Evolutionary conservation across 495 filamentous ascomycete genomes (phyloP).

Genomic region (Penicillium cinerascens): DNA sequence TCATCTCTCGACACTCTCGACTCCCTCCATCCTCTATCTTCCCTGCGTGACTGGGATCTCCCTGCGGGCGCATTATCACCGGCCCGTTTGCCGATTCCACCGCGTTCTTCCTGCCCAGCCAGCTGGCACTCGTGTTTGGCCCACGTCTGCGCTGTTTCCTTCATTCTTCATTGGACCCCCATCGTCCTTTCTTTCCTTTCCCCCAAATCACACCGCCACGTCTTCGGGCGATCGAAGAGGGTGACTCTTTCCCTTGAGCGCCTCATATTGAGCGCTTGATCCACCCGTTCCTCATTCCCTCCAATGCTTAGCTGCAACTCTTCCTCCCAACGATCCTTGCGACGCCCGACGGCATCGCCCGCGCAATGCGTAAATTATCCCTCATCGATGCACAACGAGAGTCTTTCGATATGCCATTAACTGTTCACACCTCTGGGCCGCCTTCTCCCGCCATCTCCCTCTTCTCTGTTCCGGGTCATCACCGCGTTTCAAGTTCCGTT

Average conservation of each 20-base stretch:
- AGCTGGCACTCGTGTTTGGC: slow-evolving; percentile 18
- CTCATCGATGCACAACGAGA: slow-evolving; percentile 20
- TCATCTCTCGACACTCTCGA: neutral
- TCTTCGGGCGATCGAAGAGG: neutral
- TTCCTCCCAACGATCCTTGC: slow-evolving; percentile 10
- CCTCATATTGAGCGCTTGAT: slow-evolving; percentile 10
- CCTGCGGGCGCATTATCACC: slow-evolving; percentile 21
- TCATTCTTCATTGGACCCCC: neutral
- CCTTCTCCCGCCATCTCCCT: slow-evolving; percentile 43
- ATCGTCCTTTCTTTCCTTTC: neutral
- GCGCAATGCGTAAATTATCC: slow-evolving; percentile 22
- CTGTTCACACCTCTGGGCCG: slow-evolving; percentile 39
- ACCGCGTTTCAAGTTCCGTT: slow-evolving; percentile 52
- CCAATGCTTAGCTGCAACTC: slow-evolving; percentile 17
- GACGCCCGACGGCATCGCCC: slow-evolving; percentile 13
- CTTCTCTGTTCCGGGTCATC: slow-evolving; percentile 40
- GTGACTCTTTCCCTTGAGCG: neutral
- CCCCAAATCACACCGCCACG: slow-evolving; percentile 24
- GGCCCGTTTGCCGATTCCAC: slow-evolving; percentile 26
- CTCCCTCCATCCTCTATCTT: neutral
- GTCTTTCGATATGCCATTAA: slow-evolving; percentile 27
- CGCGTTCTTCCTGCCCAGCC: slow-evolving; percentile 23
- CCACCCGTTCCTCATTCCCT: slow-evolving; percentile 1
- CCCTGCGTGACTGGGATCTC: slow-evolving; percentile 15
- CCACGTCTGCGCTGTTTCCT: slow-evolving; percentile 15